A percentile compares a stretch with the other conserved stretches of the same genome.
Evolutionary conservation across 148 eudicot genomes (phyloP).

Genomic region (Rheum nobile): DNA sequence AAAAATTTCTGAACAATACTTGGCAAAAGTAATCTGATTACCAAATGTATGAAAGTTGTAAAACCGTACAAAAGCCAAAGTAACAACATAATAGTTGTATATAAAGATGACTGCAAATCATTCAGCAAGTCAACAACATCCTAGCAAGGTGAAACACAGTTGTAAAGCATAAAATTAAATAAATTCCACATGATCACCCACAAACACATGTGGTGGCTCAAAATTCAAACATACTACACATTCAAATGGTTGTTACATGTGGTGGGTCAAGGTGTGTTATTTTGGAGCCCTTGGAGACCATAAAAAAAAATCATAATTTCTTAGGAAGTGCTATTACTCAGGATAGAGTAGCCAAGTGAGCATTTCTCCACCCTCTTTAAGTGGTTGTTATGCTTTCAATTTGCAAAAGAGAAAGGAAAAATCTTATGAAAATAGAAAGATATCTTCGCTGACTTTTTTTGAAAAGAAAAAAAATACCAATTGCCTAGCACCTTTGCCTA

Average conservation of each 20-base stretch:
- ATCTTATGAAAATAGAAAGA: neutral
- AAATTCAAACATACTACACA: neutral
- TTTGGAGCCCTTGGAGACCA: neutral
- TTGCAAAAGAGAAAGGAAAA: too few relatives aligned
- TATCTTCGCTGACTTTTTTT: neutral
- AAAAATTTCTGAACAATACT: too few relatives aligned
- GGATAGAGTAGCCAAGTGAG: too few relatives aligned
- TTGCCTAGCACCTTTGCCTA: too few relatives aligned
- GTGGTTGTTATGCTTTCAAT: too few relatives aligned
- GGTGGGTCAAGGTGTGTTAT: neutral
- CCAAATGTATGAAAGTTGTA: too few relatives aligned
- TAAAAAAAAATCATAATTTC: neutral
- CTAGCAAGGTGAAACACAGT: neutral
- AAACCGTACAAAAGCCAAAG: too few relatives aligned
- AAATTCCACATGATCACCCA: neutral
- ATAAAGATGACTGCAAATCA: neutral
- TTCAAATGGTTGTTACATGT: neutral
- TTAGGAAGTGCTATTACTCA: too few relatives aligned
- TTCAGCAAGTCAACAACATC: neutral
- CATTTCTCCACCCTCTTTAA: too few relatives aligned
- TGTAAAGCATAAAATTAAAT: neutral
- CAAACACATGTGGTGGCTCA: neutral
- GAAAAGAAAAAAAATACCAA: too few relatives aligned
- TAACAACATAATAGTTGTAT: too few relatives aligned
- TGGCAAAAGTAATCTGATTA: too few relatives aligned